Conservation (phyloP, 2,329 filamentous ascomycete species). For the Alternaria sp. region DNA sequence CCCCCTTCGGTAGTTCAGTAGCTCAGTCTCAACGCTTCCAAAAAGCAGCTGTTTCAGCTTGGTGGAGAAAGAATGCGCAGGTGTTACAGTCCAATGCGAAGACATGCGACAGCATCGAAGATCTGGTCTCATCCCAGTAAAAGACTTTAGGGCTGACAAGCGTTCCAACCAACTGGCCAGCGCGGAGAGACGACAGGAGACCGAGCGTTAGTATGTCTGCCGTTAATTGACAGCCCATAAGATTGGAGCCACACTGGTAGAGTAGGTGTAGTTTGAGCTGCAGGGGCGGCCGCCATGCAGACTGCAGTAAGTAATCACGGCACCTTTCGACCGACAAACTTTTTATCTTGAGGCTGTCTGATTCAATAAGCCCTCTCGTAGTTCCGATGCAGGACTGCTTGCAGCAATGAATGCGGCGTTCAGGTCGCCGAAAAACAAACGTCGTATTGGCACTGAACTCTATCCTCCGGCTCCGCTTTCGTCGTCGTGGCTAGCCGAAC, state of each 20-base stretch:
- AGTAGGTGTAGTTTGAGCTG: background rate
- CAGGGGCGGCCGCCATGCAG: background rate
- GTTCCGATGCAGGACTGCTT: background rate
- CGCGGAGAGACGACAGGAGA: slow-evolving; percentile 35
- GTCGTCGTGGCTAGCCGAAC: background rate
- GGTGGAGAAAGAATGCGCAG: slow-evolving; percentile 20
- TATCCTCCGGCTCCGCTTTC: slow-evolving; percentile 5
- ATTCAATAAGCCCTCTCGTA: slow-evolving; percentile 13
- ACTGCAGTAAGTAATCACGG: background rate
- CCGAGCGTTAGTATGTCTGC: slow-evolving; percentile 19
- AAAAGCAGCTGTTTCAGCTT: slow-evolving; percentile 25
- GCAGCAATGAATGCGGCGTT: background rate
- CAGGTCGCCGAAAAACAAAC: background rate
- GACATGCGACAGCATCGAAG: slow-evolving; percentile 11
- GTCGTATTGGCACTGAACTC: slow-evolving; percentile 11
- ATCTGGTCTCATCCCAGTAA: slow-evolving; percentile 12
- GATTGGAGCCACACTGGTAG: slow-evolving; percentile 2
- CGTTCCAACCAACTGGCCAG: slow-evolving; percentile 35
- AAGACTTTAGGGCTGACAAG: slow-evolving; percentile 9
- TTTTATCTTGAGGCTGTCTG: background rate
- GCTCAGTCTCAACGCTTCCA: slow-evolving; percentile 14
- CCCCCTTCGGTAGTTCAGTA: slow-evolving; percentile 20
- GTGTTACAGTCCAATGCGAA: slow-evolving; percentile 25
- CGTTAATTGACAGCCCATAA: slow-evolving; percentile 30
- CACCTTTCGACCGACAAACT: background rate